These are phyloP conservation scores for Exophiala bonariae DNA, from an alignment of 2,329 filamentous ascomycete species.

Conservation along the genomic window DNA sequence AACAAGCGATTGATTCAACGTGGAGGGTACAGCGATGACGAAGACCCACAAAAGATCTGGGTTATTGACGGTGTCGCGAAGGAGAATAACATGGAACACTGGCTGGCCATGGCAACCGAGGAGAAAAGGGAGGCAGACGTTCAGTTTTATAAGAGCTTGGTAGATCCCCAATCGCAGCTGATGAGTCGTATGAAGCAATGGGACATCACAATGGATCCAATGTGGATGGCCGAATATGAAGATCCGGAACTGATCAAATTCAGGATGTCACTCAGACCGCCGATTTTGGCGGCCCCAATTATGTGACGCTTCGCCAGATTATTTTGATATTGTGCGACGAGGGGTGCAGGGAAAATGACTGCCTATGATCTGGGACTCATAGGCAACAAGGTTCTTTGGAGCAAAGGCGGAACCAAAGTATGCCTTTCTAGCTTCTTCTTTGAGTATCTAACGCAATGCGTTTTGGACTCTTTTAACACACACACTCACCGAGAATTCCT, in stretches of 20 bases:
- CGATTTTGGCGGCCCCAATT: no score
- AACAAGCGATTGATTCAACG: conserved; percentile 20
- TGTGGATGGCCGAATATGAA: conserved; percentile 23
- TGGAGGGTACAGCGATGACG: conserved; percentile 15
- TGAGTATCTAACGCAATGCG: no score
- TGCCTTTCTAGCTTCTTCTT: no score
- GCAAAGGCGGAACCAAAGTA: no score
- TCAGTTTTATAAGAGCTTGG: conserved; percentile 15
- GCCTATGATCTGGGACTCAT: no score
- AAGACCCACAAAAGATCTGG: conserved; percentile 18
- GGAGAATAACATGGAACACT: conserved; percentile 22
- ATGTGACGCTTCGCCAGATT: no score
- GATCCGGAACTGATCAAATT: conserved; percentile 21
- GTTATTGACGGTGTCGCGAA: conserved; percentile 16
- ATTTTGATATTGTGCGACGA: no score
- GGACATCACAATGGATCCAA: conserved; percentile 24
- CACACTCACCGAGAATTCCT: no score
- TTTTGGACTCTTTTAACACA: no score
- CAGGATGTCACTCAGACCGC: conserved; percentile 13
- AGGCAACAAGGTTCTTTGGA: no score
- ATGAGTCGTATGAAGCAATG: conserved; percentile 21
- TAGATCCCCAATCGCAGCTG: conserved; percentile 20
- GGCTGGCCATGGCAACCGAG: conserved; percentile 18
- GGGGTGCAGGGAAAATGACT: no score
- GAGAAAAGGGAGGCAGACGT: conserved; percentile 20